Evolutionary conservation across 75 land plant genomes (phyloP).

Genomic region (Pseudotsuga menziesii): DNA sequence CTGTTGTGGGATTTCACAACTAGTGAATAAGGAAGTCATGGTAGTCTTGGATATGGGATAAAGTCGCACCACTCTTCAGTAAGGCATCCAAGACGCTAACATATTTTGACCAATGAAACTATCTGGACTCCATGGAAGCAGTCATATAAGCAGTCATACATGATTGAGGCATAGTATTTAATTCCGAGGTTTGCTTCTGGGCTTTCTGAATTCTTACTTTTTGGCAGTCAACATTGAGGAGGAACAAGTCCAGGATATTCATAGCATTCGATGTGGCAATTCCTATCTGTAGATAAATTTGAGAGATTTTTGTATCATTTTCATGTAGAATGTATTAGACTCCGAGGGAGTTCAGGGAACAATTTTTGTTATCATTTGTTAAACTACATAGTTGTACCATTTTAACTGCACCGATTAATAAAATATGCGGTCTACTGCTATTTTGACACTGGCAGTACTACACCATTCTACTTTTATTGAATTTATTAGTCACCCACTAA

Average conservation of each 20-base stretch:
- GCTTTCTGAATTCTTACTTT: neutral
- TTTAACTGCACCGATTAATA: neutral
- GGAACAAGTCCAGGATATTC: neutral
- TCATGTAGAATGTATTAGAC: neutral
- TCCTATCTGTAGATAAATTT: conserved; percentile 7
- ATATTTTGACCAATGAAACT: neutral
- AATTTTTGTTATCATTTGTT: conserved; percentile 7
- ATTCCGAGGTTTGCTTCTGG: neutral
- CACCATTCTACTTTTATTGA: too few species aligned
- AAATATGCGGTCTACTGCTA: neutral
- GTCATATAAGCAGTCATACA: too few species aligned
- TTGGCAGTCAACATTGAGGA: neutral
- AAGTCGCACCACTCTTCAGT: neutral
- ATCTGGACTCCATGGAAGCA: neutral
- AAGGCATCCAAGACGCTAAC: neutral
- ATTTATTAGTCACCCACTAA: too few species aligned
- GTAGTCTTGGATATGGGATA: neutral
- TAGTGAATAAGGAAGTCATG: conserved; percentile 1
- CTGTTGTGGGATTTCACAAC: neutral
- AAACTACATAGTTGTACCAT: neutral
- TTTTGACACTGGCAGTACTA: neutral
- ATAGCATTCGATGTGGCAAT: conserved; percentile 6
- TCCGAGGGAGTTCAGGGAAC: neutral
- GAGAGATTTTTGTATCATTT: conserved; percentile 4
- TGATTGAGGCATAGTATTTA: neutral